Evolutionary conservation across 257 asterid species (phyloP).

Genomic region (Gentiana straminea): DNA sequence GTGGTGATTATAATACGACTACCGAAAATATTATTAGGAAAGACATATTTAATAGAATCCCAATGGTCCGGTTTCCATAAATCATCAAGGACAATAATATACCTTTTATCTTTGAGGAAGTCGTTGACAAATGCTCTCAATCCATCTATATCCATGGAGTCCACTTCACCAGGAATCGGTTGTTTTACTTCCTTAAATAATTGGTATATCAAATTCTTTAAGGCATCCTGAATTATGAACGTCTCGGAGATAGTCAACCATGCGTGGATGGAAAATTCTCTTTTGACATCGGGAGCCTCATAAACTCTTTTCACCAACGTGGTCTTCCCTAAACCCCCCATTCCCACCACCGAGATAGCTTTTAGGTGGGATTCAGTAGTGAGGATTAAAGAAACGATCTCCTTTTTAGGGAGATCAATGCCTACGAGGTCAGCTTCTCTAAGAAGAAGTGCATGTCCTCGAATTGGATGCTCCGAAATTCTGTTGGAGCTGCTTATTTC

Average conservation of each 20-base stretch:
- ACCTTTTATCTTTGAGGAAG: slow-evolving; percentile 13
- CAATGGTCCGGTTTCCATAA: slow-evolving; percentile 18
- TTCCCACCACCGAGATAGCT: no score
- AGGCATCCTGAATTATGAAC: slow-evolving; percentile 14
- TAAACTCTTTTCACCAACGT: slow-evolving; percentile 26
- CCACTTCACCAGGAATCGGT: slow-evolving; percentile 6
- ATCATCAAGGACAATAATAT: slow-evolving; percentile 24
- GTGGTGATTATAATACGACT: slow-evolving; percentile 27
- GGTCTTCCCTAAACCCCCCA: slow-evolving; percentile 31
- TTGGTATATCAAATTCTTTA: slow-evolving; percentile 17
- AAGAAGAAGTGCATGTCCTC: slow-evolving; percentile 23
- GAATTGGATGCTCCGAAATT: slow-evolving; percentile 4
- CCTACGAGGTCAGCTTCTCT: slow-evolving; percentile 33
- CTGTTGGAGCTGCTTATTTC: no score
- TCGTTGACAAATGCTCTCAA: slow-evolving; percentile 10
- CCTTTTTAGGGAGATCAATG: slow-evolving; percentile 20
- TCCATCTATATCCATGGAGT: slow-evolving; percentile 4
- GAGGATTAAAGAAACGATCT: no score
- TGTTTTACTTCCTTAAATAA: slow-evolving; percentile 15
- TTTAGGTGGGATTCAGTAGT: no score
- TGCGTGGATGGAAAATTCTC: slow-evolving; percentile 16
- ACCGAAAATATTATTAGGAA: slow-evolving; percentile 14
- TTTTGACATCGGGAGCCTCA: slow-evolving; percentile 18
- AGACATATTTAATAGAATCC: slow-evolving; percentile 20
- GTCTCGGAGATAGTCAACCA: slow-evolving; percentile 28